Evolutionary conservation across 2,329 filamentous ascomycete genomes (phyloP).

Genomic region (Colletotrichum tofieldiae): DNA sequence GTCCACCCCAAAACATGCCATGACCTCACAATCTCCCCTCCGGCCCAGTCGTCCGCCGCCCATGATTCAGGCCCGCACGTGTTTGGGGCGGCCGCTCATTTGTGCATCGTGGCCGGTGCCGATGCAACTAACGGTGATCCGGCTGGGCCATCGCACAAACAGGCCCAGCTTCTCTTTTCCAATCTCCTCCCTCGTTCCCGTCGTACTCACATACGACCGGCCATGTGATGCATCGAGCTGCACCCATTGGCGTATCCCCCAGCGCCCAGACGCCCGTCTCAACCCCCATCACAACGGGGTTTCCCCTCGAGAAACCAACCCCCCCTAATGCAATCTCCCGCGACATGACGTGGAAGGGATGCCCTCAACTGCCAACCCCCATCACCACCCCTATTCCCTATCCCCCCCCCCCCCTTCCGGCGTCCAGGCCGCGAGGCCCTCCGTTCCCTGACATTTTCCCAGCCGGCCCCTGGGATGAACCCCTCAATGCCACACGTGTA

Average conservation of each 20-base stretch:
- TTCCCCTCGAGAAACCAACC: background rate
- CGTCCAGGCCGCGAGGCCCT: background rate
- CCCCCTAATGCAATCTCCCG: conserved; percentile 18
- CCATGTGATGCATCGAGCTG: no score
- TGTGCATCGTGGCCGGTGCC: background rate
- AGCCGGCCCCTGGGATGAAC: conserved; percentile 21
- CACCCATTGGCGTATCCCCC: no score
- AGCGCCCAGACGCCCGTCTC: no score
- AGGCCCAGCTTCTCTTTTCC: no score
- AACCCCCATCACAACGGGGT: no score
- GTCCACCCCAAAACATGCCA: conserved; percentile 8
- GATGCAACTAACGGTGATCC: background rate
- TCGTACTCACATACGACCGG: no score
- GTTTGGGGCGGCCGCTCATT: background rate
- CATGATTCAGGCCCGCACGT: conserved; percentile 10
- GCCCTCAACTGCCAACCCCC: conserved; percentile 8
- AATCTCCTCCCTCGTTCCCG: no score
- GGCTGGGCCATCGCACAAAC: background rate
- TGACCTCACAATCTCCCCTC: conserved; percentile 22
- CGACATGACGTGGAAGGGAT: conserved; percentile 20
- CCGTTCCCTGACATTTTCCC: background rate
- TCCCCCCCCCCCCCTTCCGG: background rate
- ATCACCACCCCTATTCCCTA: conserved; percentile 2
- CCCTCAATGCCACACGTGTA: conserved; percentile 1
- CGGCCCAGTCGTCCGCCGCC: background rate